phyloP scores from a whole-genome alignment of 305 asterid species.

The Fraxinus latifolia region DNA sequence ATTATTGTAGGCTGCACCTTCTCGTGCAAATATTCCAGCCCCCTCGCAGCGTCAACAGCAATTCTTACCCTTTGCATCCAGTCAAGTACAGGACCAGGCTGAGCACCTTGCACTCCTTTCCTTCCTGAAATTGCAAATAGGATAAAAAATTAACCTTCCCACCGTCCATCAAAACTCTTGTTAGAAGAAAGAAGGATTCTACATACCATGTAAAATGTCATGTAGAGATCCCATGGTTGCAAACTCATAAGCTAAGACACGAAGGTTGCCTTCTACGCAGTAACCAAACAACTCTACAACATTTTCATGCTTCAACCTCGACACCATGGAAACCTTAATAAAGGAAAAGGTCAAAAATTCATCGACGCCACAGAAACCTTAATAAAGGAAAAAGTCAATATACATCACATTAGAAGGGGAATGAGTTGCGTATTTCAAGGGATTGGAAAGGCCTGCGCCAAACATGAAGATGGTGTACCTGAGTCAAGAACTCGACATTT shows the following conservation, averaged over 20 bases:
- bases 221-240: conserved; percentile 32
- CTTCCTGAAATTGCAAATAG: conserved; percentile 53
- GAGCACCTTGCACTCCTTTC: conserved; percentile 98
- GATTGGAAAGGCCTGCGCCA: conserved; percentile 7
- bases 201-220: conserved; percentile 28
- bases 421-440: conserved; percentile 19
- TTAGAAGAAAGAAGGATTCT: neutral
- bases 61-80: conserved; percentile 95
- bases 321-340: conserved; percentile 50
- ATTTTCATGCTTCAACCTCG: conserved; percentile 36
- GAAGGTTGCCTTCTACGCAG: conserved; percentile 29
- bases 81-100: conserved; percentile 97
- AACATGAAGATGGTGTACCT: conserved; percentile 34
- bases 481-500: conserved; percentile 56
- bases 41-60: conserved; percentile 97
- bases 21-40: conserved; percentile 95
- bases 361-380: conserved; percentile 50
- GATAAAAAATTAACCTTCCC: neutral
- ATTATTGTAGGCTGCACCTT: conserved; percentile 72
- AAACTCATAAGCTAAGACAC: conserved; percentile 33
- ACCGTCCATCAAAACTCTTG: neutral
- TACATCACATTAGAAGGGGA: conserved; percentile 15
- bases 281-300: conserved; percentile 35
- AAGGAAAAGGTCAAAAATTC: conserved; percentile 29
- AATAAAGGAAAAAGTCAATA: conserved; percentile 29